These are phyloP conservation scores for Choiromyces venosus DNA, from an alignment of 495 filamentous ascomycete genomes.

Conservation along the genomic window DNA sequence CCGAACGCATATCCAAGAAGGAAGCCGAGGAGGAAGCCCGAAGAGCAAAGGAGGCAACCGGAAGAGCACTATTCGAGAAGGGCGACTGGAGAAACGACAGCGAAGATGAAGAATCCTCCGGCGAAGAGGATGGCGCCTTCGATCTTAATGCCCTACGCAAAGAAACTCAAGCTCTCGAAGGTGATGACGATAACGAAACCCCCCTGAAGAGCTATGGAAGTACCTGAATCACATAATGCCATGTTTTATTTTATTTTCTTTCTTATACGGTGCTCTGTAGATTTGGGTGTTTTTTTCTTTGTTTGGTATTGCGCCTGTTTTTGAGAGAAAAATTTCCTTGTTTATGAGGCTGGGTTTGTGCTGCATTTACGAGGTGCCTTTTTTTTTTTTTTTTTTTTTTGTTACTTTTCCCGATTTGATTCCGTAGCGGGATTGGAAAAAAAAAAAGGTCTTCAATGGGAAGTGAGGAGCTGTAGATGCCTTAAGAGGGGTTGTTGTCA, in stretches of 20 bases:
- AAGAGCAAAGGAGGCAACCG: slow-evolving; percentile 89
- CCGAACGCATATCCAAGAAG: slow-evolving; percentile 89
- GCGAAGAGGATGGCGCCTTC: slow-evolving; percentile 59
- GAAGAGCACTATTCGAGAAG: slow-evolving; percentile 88
- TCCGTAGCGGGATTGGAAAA: neutral
- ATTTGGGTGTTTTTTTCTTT: slow-evolving; percentile 33
- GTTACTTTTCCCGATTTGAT: neutral
- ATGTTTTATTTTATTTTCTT: too few relatives aligned
- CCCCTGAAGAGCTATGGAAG: slow-evolving; percentile 37
- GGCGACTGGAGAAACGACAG: slow-evolving; percentile 79
- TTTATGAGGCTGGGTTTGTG: slow-evolving; percentile 2
- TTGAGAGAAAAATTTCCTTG: neutral
- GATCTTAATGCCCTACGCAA: slow-evolving; percentile 69
- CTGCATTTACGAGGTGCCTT: slow-evolving; percentile 21
- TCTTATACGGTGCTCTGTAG: slow-evolving; percentile 27
- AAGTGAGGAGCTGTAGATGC: neutral
- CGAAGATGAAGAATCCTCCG: slow-evolving; percentile 56
- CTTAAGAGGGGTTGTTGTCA: neutral
- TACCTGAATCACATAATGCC: slow-evolving; percentile 13
- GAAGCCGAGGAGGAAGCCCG: slow-evolving; percentile 80
- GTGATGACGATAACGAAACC: slow-evolving; percentile 33
- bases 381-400: slow-evolving; percentile 30
- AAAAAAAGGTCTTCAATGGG: neutral
- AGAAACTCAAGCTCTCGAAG: slow-evolving; percentile 63
- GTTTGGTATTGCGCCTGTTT: slow-evolving; percentile 18